phyloP scores from a whole-genome alignment of 352 stramenopile species.

The Poterioochromonas sp. region DNA sequence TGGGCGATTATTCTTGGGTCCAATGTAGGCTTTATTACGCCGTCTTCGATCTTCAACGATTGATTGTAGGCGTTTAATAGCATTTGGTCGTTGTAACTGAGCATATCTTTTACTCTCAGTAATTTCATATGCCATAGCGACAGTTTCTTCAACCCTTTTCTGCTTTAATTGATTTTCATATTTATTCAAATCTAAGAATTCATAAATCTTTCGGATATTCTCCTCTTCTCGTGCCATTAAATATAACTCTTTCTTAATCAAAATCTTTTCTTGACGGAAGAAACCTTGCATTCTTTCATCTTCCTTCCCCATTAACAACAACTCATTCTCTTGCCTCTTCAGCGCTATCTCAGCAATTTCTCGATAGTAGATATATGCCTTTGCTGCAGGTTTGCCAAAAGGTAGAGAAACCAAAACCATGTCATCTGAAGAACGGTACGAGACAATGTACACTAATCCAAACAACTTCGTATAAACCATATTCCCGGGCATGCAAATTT shows the following conservation, averaged over 20 bases:
- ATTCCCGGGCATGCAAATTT: slow-evolving; percentile 19
- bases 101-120: background rate
- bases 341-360: slow-evolving; percentile 13
- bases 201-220: background rate
- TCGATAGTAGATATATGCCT: background rate
- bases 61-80: background rate
- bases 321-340: background rate
- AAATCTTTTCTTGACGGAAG: background rate
- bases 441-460: background rate
- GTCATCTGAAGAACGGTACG: background rate
- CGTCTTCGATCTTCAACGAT: background rate
- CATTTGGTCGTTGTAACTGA: background rate
- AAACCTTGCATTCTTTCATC: background rate
- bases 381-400: slow-evolving; percentile 9
- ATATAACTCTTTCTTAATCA: background rate
- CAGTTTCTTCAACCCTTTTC: background rate
- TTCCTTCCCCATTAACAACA: slow-evolving; percentile 11
- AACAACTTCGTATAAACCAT: background rate
- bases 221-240: slow-evolving; percentile 16
- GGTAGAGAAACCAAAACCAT: slow-evolving; percentile 23
- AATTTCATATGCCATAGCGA: background rate
- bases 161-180: background rate
- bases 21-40: slow-evolving; percentile 22
- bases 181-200: background rate
- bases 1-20: background rate